Percentiles rank a stretch among this genome's conserved stretches.
Evolutionary conservation across 441 rosid genomes (phyloP).

Genomic region (Biscutella laevigata): DNA sequence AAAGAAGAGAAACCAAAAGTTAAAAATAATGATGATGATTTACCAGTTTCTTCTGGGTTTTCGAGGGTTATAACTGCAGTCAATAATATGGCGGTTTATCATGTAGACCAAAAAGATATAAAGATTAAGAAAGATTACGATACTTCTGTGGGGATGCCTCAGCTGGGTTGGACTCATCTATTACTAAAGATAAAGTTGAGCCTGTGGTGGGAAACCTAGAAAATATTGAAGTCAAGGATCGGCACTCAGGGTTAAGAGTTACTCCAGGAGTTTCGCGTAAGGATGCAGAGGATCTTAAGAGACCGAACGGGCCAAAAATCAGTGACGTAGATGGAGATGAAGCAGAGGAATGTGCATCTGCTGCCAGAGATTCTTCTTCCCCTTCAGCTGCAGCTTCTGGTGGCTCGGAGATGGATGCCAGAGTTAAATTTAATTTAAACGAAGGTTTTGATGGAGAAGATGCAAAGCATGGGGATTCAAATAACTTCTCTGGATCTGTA

Average conservation of each 20-base stretch:
- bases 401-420: conserved; percentile 42
- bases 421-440: conserved; percentile 74
- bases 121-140: conserved; percentile 27
- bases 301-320: conserved; percentile 30
- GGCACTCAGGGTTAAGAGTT: conserved; percentile 13
- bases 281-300: conserved; percentile 29
- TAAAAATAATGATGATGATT: conserved; percentile 20
- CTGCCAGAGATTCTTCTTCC: conserved; percentile 28
- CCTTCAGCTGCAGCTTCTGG: conserved; percentile 25
- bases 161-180: conserved; percentile 26
- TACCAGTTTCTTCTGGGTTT: conserved; percentile 21
- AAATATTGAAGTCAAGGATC: conserved; percentile 24
- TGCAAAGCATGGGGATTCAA: conserved; percentile 33
- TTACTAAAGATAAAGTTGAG: conserved; percentile 26
- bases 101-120: conserved; percentile 14
- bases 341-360: conserved; percentile 42
- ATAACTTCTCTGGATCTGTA: conserved; percentile 29
- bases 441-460: conserved; percentile 73
- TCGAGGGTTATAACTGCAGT: conserved; percentile 18
- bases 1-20: conserved; percentile 30
- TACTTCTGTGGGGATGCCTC: too few relatives aligned
- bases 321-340: conserved; percentile 36
- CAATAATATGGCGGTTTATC: conserved; percentile 25
- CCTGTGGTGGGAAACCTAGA: conserved; percentile 24
- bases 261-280: conserved; percentile 21